Evolutionary conservation across 208 protist genomes (phyloP), one percentile per base, ranked within the genome.

Genomic region (Leishmania martiniquensis): DNA sequence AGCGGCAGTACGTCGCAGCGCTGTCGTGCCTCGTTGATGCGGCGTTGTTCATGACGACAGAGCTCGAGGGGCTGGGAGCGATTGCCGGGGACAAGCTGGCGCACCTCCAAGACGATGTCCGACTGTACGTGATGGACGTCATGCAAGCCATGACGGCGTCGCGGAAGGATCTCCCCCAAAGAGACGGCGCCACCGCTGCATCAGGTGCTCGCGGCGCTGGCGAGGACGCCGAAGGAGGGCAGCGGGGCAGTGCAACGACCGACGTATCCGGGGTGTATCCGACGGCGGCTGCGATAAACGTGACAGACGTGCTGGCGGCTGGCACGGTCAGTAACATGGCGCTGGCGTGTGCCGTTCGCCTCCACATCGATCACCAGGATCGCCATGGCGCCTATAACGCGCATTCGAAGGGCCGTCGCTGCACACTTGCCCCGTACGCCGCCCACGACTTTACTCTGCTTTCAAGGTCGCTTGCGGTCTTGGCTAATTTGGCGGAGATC

Each of bases 241-340:
- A n/a, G 37, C 63, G 5, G 32, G 71, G 55, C 29, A 57, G 34
- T 15, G 20, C 13, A 9, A 68, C 42, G 12, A 57, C 34, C 13
- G 84, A 65, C 7, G 67, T 51, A 2, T 75, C 82, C 17, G 70
- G 63, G 0, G 75, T 88, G 39, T 87, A 89, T 60, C 88, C 90
- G 7, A 96, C 88, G 13, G 76, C 84, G 13, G 87, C 91, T 15
- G 91, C 88, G 55, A 52, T 90, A 75, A 67, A 47, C 37, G 88
- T 95, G 73, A 87, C 78, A 71, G 90, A 92, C 9, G 89, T 88
- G 54, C 54, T 94, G 55, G 66, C 84, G 2, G 76, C 76, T 10
- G 92, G 90, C 39, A 57, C 80, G 2, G 87, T 92, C 32, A 89
- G 79, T 15, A 76, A 75, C 63, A 90, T 96, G 82, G 92, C 92